Evolutionary conservation across 1,284 basidiomycete genomes (phyloP).

Genomic region (Heterobasidion occidentale): DNA sequence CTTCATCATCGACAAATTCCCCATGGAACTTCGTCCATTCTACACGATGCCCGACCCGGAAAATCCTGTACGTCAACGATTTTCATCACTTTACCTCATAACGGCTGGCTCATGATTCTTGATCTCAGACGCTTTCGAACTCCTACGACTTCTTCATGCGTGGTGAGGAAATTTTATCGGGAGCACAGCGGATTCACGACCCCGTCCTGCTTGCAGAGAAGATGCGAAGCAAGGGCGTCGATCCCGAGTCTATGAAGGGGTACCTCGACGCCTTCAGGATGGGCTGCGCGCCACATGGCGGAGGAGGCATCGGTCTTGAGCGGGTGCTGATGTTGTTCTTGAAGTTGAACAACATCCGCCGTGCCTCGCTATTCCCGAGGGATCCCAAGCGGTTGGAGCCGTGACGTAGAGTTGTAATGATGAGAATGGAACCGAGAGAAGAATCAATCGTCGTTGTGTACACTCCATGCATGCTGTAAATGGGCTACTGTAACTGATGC

Average conservation of each 20-base stretch:
- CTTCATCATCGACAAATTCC: conserved; percentile 98
- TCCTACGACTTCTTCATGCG: conserved; percentile 99
- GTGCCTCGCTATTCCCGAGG: conserved; percentile 92
- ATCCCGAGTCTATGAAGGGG: conserved; percentile 81
- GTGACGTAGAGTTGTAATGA: conserved; percentile 22
- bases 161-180: conserved; percentile 96
- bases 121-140: conserved; percentile 75
- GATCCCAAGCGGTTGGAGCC: conserved; percentile 82
- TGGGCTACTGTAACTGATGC: background rate
- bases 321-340: conserved; percentile 95
- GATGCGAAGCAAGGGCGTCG: conserved; percentile 78
- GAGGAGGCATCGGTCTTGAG: conserved; percentile 86
- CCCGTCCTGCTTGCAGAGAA: conserved; percentile 74
- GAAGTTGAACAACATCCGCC: conserved; percentile 91
- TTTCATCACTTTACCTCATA: background rate
- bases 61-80: conserved; percentile 59
- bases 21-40: conserved; percentile 88
- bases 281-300: conserved; percentile 87
- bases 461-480: background rate
- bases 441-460: background rate
- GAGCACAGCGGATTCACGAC: conserved; percentile 96
- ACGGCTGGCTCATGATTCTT: conserved; percentile 3
- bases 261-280: conserved; percentile 94
- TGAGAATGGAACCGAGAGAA: background rate
- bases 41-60: conserved; percentile 96